phyloP scores from a whole-genome alignment of 2,329 filamentous ascomycete species.

The Phaeosphaeria sp. region DNA sequence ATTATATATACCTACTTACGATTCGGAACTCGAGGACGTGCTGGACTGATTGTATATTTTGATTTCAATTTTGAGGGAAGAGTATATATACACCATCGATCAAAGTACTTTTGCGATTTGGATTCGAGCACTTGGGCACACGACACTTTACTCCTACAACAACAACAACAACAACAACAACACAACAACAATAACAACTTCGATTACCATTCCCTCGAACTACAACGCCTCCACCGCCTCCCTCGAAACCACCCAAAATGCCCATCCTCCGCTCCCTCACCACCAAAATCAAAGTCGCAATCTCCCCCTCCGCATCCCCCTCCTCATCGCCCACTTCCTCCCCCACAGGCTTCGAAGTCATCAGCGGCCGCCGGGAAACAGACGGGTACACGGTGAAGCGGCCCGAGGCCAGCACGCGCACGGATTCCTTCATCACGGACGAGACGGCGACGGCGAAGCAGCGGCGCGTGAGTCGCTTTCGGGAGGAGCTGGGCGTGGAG shows the following conservation, averaged over 20 bases:
- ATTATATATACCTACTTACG: background rate
- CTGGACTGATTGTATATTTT: no score
- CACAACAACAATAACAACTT: no score
- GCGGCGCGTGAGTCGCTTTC: constrained; percentile 39
- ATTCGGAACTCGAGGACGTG: background rate
- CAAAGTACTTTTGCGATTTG: no score
- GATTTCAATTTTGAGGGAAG: no score
- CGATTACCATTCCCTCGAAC: background rate
- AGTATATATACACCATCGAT: no score
- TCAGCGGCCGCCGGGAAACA: constrained; percentile 27
- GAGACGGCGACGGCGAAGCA: constrained; percentile 20
- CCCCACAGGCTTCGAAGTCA: constrained; percentile 30
- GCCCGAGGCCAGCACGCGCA: constrained; percentile 19
- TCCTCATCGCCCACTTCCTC: constrained; percentile 27
- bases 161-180: no score
- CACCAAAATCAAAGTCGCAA: constrained; percentile 38
- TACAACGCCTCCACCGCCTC: background rate
- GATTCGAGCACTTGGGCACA: background rate
- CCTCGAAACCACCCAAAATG: constrained; percentile 20
- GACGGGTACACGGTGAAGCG: constrained; percentile 16
- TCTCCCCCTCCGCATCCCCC: constrained; percentile 33
- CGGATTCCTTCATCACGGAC: constrained; percentile 30
- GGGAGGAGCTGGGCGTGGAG: constrained; percentile 35
- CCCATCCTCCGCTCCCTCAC: constrained; percentile 39
- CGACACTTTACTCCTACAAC: no score